Evolutionary conservation across 345 rosid species (phyloP), one percentile per base, ranked within the genome.

Genomic region (Dipteronia sinensis): DNA sequence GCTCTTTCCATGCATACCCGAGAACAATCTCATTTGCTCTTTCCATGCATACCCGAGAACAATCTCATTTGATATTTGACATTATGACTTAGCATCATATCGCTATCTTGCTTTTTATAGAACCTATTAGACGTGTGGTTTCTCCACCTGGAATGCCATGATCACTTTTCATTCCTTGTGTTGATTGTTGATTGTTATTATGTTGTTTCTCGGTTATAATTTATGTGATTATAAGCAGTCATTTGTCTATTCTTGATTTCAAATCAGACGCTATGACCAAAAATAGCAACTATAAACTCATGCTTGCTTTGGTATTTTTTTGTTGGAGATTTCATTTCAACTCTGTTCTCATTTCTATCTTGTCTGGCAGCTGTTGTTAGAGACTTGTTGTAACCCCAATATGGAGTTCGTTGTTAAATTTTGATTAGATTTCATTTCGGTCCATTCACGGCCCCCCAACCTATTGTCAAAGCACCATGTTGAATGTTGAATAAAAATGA

Each of bases 61-160:
- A 1, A 27, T 46, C 49, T 27, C 61, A 10, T 61, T 46, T 20
- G 67, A 42, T 23, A 19, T 42, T 65, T 44, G 76, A 25, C 56
- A 61, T 51, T 27, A 19, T 51, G 62, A 44, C 38, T 49, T 55
- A 2, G 44, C 66, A 58, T 72, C 42, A 34, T 49, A 38, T 31
- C 20, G 15, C 20, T 6, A 2, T 10, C 65, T n/a, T 47, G n/a
- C 61, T 19, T 70, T 22, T 17, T 31, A 10, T 61, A 47, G 20
- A 34, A 74, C 71, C 76, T 55, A 38, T 6, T 40, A 63, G 75
- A 12, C 71, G 16, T 44, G 12, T 71, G 38, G 3, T 55, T 55
- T 38, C 58, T 55, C 31, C 20, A 34, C 62, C 1, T 4, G 29
- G 77, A 75, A 49, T 49, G 77, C 47, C 31, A 13, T 12, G 63